Conservation (phyloP, 805 yeast species). For the Kodamaea kaohsiungensis region DNA sequence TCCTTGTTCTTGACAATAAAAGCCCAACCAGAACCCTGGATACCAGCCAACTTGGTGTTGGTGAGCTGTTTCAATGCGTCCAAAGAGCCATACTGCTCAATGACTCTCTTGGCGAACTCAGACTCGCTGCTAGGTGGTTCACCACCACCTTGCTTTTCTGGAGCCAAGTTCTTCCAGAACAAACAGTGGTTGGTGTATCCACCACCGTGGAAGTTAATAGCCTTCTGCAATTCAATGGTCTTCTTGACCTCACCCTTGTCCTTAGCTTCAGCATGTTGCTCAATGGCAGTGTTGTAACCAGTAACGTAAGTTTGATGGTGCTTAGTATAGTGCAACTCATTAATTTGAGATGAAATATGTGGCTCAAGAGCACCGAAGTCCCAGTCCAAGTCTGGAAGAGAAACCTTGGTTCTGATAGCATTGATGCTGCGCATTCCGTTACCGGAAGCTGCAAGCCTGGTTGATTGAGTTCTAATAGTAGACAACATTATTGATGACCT, state of each 20-base stretch:
- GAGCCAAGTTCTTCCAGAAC: slow-evolving; percentile 88
- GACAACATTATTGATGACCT: not conserved
- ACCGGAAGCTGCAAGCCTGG: not conserved
- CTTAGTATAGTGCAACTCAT: slow-evolving; percentile 83
- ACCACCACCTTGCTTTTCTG: slow-evolving; percentile 77
- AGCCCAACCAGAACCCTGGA: slow-evolving; percentile 97
- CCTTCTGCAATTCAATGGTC: slow-evolving; percentile 65
- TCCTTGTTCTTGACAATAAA: slow-evolving; percentile 81
- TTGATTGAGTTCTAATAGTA: not conserved
- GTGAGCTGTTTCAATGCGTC: slow-evolving; percentile 66
- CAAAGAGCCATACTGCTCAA: slow-evolving; percentile 66
- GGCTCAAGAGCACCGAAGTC: slow-evolving; percentile 89
- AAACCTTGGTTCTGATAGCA: slow-evolving; percentile 58
- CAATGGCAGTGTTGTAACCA: slow-evolving; percentile 78
- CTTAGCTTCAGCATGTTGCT: slow-evolving; percentile 68
- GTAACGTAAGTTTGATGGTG: slow-evolving; percentile 92
- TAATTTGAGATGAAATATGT: slow-evolving; percentile 79
- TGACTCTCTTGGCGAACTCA: slow-evolving; percentile 58
- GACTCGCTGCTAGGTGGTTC: slow-evolving; percentile 53
- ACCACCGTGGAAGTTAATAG: slow-evolving; percentile 90
- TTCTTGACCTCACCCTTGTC: slow-evolving; percentile 57
- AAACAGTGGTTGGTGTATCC: slow-evolving; percentile 84
- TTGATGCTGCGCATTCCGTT: not conserved
- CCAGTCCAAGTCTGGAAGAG: slow-evolving; percentile 80
- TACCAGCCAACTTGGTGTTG: slow-evolving; percentile 68